Conservation (phyloP, 2,329 filamentous ascomycete genomes). For the Chaetomium sp. region DNA sequence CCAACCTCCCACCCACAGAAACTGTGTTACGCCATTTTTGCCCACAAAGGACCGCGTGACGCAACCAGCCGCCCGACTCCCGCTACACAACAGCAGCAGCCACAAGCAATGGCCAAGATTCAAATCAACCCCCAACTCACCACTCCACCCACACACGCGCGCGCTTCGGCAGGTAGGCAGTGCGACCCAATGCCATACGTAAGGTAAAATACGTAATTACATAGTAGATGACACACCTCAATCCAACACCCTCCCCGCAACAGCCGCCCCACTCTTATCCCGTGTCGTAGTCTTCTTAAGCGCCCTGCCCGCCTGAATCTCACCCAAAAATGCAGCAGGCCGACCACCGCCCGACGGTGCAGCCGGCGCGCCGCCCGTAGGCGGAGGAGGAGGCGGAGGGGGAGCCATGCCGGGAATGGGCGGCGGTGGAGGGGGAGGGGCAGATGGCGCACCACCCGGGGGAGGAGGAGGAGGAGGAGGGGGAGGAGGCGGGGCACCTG, state of each 20-base stretch:
- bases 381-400: constrained; percentile 42
- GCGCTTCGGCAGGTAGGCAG: too few species aligned
- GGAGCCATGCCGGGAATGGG: constrained; percentile 33
- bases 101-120: too few species aligned
- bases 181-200: too few species aligned
- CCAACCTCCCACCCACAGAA: too few species aligned
- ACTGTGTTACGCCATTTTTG: too few species aligned
- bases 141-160: too few species aligned
- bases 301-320: constrained; percentile 74
- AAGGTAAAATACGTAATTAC: constrained; percentile 8
- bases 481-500: constrained; percentile 19
- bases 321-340: constrained; percentile 62
- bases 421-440: constrained; percentile 31
- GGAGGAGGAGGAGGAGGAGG: constrained; percentile 35
- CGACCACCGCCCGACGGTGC: constrained; percentile 36
- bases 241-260: constrained; percentile 69
- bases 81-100: too few species aligned
- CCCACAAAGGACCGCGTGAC: too few species aligned
- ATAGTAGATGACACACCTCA: constrained; percentile 35
- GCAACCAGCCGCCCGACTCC: too few species aligned
- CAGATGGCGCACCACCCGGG: constrained; percentile 25
- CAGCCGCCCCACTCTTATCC: constrained; percentile 67
- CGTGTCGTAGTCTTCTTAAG: constrained; percentile 86
- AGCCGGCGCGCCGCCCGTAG: constrained; percentile 35
- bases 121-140: too few species aligned